Evolutionary conservation across 176 grass and related monocot species (phyloP), one percentile per base, ranked within the genome.

Genomic region (Ensete ventricosum): DNA sequence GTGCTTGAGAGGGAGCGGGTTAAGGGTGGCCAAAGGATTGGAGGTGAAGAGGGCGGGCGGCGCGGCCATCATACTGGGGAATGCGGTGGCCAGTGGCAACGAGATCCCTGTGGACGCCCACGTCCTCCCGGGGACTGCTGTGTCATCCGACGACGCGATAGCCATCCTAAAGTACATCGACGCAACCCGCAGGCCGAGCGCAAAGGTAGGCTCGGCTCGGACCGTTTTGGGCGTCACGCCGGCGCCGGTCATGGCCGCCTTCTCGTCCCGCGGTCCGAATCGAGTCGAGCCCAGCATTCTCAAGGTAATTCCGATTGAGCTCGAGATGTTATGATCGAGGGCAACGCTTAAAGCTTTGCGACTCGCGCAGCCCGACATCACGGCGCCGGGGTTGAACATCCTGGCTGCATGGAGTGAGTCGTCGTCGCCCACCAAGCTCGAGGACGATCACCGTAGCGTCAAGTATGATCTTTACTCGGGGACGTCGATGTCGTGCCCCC

Each of bases 401-500:
- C 85, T 99, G 67, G 95, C 95, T 53, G 90, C 95, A 29, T 94
- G 95, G 95, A 98, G 95, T 76, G 84, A 90, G 85, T 84, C 84
- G 16, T 94, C 95, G 50, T 81, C 95, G 0, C 90, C 90, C 48
- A 99, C 95, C 25, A 99, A 99, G 80, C 88, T 99, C 29, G 88
- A 85, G 27, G 84, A 76, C 50, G 95, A 99, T 66, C 25, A 83
- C 72, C 82, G 95, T 74, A 83, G 85, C 70, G 95, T 99, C 10
- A 87, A 87, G 85, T 99, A 93, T 76, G 88, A 90, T 81, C 84
- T 96, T 57, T 52, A 86, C 19, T 96, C 93, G 0, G 93, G 93
- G 51, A 96, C 93, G 22, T 96, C 93, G n/a, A 96, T 96, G 93
- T 88, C 93, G 71, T 96, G 93, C 73, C 93, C 93, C 24, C 93